Percentiles rank a stretch among this genome's conserved stretches.
Conservation (phyloP, 176 grass and related monocot genomes). For the Hsuehochloa calcarea region DNA sequence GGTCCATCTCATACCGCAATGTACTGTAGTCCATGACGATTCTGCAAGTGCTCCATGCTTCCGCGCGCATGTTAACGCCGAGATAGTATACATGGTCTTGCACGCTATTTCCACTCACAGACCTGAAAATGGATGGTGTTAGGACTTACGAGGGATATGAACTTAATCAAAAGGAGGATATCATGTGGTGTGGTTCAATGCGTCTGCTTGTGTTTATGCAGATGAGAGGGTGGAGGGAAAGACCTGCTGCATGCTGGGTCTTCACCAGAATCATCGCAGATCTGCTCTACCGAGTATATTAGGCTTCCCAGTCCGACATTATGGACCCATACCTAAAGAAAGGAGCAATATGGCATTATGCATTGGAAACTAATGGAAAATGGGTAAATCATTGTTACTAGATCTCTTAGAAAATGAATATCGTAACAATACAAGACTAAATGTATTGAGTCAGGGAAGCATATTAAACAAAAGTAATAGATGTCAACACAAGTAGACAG, state of each 20-base stretch:
- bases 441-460: background rate
- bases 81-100: constrained; percentile 69
- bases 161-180: background rate
- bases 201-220: background rate
- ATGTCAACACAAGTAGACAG: background rate
- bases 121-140: constrained; percentile 36
- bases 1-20: constrained; percentile 65
- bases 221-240: background rate
- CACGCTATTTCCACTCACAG: constrained; percentile 59
- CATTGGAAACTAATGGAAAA: background rate
- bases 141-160: background rate
- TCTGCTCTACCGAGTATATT: constrained; percentile 56
- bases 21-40: constrained; percentile 71
- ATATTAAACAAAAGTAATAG: background rate
- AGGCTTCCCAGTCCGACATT: constrained; percentile 57
- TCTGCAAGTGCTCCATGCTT: constrained; percentile 65
- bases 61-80: constrained; percentile 63
- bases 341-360: background rate
- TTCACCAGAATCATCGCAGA: constrained; percentile 76
- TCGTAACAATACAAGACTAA: background rate
- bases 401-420: background rate
- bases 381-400: background rate
- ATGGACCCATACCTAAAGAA: constrained; percentile 70
- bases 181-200: background rate
- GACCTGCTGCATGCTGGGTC: constrained; percentile 83